Evolutionary conservation across 2,329 filamentous ascomycete species (phyloP).

Genomic region (Paramyrothecium roridum): DNA sequence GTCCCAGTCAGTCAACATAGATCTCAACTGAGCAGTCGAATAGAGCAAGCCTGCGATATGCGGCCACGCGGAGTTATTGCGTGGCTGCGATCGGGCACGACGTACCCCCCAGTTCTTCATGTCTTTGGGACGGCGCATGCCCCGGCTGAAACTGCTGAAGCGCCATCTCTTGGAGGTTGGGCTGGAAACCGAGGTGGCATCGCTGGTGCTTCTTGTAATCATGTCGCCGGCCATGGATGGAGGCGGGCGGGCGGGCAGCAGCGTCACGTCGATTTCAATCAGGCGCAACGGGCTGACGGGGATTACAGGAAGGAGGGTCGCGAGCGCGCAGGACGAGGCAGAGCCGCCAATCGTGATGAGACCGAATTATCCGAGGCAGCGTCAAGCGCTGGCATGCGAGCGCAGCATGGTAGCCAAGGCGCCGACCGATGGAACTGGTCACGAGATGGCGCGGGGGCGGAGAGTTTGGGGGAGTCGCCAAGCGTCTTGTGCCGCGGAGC

Average conservation of each 20-base stretch:
- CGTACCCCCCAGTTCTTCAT: conserved; percentile 12
- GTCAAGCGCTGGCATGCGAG: not conserved
- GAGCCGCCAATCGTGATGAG: not conserved
- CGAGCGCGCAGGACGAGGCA: not conserved
- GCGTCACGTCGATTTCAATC: conserved; percentile 1
- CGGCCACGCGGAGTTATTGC: not conserved
- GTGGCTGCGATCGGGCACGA: not conserved
- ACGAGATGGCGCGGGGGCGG: not conserved
- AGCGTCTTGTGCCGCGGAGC: not conserved
- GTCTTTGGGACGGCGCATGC: conserved; percentile 15
- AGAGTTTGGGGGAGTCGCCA: not conserved
- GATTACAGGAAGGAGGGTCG: not conserved
- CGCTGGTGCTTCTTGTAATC: conserved; percentile 26
- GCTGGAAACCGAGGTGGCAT: conserved; percentile 14
- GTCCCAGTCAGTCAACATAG: not conserved
- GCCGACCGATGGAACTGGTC: not conserved
- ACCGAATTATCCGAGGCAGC: not conserved
- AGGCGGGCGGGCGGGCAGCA: conserved; percentile 6
- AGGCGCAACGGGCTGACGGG: not conserved
- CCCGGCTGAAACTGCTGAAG: conserved; percentile 4
- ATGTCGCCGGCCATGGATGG: conserved; percentile 15
- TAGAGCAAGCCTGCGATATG: not conserved
- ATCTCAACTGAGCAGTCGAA: not conserved
- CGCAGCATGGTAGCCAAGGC: conserved; percentile 1
- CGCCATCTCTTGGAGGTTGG: conserved; percentile 16